Conservation (phyloP, 805 yeast genomes). For the Kodamaea restingae region DNA sequence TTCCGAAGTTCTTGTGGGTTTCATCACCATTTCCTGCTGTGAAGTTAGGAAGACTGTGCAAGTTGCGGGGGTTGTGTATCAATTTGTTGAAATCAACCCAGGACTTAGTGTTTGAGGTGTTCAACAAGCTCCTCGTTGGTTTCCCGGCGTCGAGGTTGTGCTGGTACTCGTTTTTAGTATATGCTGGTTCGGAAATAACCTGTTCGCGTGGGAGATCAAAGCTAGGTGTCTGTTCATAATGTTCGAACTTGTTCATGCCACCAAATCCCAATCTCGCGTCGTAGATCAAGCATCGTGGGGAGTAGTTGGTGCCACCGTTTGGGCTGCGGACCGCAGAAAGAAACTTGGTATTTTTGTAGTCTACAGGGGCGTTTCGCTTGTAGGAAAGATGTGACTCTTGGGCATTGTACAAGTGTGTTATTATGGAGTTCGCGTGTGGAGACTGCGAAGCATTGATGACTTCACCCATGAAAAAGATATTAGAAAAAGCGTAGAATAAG, state of each 20-base stretch:
- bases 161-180: conserved; percentile 60
- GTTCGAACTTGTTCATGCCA: conserved; percentile 53
- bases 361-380: conserved; percentile 40
- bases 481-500: too few species aligned
- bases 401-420: conserved; percentile 74
- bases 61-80: conserved; percentile 57
- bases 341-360: conserved; percentile 44
- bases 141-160: conserved; percentile 48
- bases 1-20: conserved; percentile 26
- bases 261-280: conserved; percentile 80
- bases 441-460: conserved; percentile 70
- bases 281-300: conserved; percentile 83
- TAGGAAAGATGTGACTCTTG: conserved; percentile 69
- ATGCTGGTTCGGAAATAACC: conserved; percentile 10
- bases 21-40: conserved; percentile 11
- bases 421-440: conserved; percentile 68
- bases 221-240: conserved; percentile 22
- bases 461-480: conserved; percentile 53
- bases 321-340: conserved; percentile 16
- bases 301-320: conserved; percentile 43
- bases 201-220: conserved; percentile 7
- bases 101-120: conserved; percentile 43
- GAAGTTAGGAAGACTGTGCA: conserved; percentile 50
- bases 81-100: conserved; percentile 83
- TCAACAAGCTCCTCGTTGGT: conserved; percentile 24